Conservation (phyloP, 1,139 yeast genomes). For the Hyphopichia khmerensis region DNA sequence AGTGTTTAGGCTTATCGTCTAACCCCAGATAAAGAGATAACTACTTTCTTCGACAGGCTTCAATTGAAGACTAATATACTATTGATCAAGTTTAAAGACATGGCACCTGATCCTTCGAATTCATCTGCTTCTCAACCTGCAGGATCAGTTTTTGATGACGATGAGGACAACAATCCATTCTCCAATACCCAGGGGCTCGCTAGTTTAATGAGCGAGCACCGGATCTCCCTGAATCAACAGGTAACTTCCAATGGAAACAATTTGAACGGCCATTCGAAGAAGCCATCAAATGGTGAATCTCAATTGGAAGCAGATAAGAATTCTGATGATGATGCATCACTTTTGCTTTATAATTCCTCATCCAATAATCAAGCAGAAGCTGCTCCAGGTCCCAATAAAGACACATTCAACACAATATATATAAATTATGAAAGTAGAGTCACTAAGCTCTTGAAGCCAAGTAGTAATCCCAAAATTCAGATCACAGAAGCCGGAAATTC, state of each 20-base stretch:
- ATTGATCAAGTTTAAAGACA: background rate
- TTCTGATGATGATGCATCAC: conserved; percentile 24
- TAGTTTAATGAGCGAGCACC: conserved; percentile 20
- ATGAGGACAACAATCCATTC: conserved; percentile 56
- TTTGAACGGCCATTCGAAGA: too few relatives aligned
- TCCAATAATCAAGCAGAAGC: conserved; percentile 5
- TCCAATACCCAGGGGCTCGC: conserved; percentile 36
- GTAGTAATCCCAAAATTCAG: conserved; percentile 39
- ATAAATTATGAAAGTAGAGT: conserved; percentile 41
- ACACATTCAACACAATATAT: conserved; percentile 27
- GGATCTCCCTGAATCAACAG: conserved; percentile 3
- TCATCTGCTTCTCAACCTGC: background rate
- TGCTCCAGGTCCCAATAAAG: conserved; percentile 6
- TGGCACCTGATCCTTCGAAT: background rate
- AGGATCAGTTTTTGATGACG: conserved; percentile 13
- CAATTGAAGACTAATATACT: background rate
- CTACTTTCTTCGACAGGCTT: background rate
- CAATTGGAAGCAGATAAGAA: conserved; percentile 3
- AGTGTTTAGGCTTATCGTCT: background rate
- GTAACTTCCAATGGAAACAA: conserved; percentile 2
- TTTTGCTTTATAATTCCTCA: conserved; percentile 21
- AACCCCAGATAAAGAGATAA: background rate
- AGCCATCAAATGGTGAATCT: background rate
- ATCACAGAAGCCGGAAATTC: conserved; percentile 79
- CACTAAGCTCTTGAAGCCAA: conserved; percentile 31